Percentiles rank a stretch among this genome's conserved stretches.
Conservation (phyloP, 2,329 filamentous ascomycete genomes). For the Pseudohalonectria lignicola region DNA sequence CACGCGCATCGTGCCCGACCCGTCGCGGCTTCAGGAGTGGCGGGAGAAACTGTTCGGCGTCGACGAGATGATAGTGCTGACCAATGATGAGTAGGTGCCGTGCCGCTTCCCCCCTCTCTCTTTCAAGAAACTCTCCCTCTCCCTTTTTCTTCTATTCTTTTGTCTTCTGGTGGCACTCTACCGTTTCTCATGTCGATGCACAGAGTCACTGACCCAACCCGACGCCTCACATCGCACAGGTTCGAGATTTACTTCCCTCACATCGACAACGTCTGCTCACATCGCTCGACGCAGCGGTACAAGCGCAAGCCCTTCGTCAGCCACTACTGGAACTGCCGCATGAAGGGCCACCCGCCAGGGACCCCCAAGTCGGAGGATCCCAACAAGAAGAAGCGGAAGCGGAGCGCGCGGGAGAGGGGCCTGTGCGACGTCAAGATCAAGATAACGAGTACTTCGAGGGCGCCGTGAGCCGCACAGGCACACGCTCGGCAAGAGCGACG, state of each 20-base stretch:
- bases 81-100: conserved; percentile 55
- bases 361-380: conserved; percentile 73
- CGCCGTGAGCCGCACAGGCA: conserved; percentile 60
- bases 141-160: conserved; percentile 6
- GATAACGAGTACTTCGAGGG: conserved; percentile 66
- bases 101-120: conserved; percentile 1
- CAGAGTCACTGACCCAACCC: too few relatives aligned
- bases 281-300: conserved; percentile 70
- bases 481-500: conserved; percentile 60
- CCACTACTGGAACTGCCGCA: conserved; percentile 75
- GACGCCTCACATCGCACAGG: conserved; percentile 24
- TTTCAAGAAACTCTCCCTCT: not conserved
- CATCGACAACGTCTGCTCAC: conserved; percentile 76
- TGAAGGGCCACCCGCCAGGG: conserved; percentile 69
- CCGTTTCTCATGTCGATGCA: too few relatives aligned
- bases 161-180: conserved; percentile 2
- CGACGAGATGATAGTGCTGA: conserved; percentile 61
- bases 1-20: conserved; percentile 49
- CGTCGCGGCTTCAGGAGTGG: conserved; percentile 59
- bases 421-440: conserved; percentile 84
- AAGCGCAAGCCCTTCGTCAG: conserved; percentile 76
- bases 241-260: conserved; percentile 76
- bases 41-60: conserved; percentile 63
- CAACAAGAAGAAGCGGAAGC: conserved; percentile 72
- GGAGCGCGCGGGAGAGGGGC: conserved; percentile 62